A percentile compares a stretch with the other conserved stretches of the same genome.
These are phyloP conservation scores for Proliferodiscus dingleyae DNA, from an alignment of 2,329 filamentous ascomycete species.

Conservation along the genomic window DNA sequence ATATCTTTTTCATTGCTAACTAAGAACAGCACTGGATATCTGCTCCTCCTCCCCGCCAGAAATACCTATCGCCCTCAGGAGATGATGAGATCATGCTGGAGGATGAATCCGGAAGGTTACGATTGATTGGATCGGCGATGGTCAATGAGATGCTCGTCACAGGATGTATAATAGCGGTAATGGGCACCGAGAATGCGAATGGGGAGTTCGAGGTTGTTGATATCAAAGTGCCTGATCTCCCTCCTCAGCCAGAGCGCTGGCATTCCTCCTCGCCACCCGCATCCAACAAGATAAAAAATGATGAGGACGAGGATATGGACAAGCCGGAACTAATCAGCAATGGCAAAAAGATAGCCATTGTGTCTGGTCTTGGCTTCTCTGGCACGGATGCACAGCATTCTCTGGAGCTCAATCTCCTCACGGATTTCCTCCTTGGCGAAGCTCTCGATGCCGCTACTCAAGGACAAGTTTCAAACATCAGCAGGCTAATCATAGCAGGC, in stretches of 20 bases:
- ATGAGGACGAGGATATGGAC: constrained; percentile 56
- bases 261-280: constrained; percentile 50
- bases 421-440: constrained; percentile 87
- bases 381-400: constrained; percentile 67
- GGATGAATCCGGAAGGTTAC: constrained; percentile 87
- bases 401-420: constrained; percentile 69
- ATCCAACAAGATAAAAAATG: constrained; percentile 37
- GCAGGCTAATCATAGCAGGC: constrained; percentile 83
- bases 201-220: constrained; percentile 93
- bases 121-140: constrained; percentile 68
- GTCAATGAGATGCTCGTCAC: constrained; percentile 73
- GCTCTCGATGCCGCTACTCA: constrained; percentile 58
- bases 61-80: constrained; percentile 62
- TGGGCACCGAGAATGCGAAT: constrained; percentile 88
- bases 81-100: constrained; percentile 77
- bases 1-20: too few relatives aligned
- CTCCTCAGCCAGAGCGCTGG: constrained; percentile 79
- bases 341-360: constrained; percentile 66
- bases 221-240: constrained; percentile 79
- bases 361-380: constrained; percentile 83
- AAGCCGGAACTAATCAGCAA: constrained; percentile 28
- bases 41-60: constrained; percentile 69
- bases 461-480: constrained; percentile 60
- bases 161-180: constrained; percentile 86
- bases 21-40: constrained; percentile 84